Evolutionary conservation across 495 filamentous ascomycete genomes (phyloP).

Genomic region (Pyronema omphalodes): DNA sequence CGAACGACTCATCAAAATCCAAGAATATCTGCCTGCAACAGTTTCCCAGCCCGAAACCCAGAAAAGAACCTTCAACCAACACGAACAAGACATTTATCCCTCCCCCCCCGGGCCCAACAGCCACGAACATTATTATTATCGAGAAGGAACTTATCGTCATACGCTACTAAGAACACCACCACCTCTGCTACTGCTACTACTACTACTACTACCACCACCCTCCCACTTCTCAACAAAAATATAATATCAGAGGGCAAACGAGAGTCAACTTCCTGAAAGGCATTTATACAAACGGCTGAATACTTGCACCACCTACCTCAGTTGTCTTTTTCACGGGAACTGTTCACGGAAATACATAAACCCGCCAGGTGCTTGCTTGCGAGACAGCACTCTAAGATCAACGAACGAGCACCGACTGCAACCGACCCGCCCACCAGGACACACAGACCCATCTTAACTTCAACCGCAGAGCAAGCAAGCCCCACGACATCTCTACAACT

Average conservation of each 20-base stretch:
- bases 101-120: neutral
- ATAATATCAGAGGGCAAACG: neutral
- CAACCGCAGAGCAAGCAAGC: neutral
- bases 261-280: neutral
- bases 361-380: too few relatives aligned
- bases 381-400: neutral
- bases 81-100: too few relatives aligned
- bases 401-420: neutral
- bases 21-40: too few relatives aligned
- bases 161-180: neutral
- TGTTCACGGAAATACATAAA: too few relatives aligned
- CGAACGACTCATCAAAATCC: too few relatives aligned
- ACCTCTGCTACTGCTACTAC: too few relatives aligned
- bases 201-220: neutral
- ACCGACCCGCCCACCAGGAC: neutral
- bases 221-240: neutral
- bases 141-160: neutral
- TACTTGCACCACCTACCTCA: neutral
- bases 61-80: too few relatives aligned
- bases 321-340: neutral
- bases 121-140: neutral
- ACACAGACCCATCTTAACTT: neutral
- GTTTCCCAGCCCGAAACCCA: too few relatives aligned
- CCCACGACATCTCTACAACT: conserved; percentile 24
- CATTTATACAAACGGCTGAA: neutral